Evolutionary conservation across 2,329 filamentous ascomycete genomes (phyloP).

Genomic region (Apiospora phragmitis): DNA sequence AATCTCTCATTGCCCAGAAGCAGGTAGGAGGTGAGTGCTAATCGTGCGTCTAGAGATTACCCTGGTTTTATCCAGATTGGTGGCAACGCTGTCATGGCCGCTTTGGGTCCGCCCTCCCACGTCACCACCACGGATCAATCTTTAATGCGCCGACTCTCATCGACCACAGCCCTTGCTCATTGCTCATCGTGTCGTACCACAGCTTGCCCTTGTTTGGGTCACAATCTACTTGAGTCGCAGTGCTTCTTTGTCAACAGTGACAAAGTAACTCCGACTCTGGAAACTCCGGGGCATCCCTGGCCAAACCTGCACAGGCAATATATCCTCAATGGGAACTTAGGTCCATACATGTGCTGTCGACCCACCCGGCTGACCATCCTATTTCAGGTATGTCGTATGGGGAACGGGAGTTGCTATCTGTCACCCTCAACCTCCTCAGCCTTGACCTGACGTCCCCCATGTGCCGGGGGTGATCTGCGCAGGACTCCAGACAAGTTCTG

Average conservation of each 20-base stretch:
- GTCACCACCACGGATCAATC: not conserved
- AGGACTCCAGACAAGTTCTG: not conserved
- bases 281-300: not conserved
- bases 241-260: constrained; percentile 2
- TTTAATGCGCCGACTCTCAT: not conserved
- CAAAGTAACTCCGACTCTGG: not conserved
- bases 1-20: not conserved
- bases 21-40: not conserved
- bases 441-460: not conserved
- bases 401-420: not conserved
- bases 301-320: not conserved
- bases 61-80: constrained; percentile 9
- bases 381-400: not conserved
- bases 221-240: not conserved
- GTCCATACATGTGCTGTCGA: not conserved
- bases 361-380: not conserved
- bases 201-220: not conserved
- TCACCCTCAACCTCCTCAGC: not conserved
- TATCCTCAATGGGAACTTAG: not conserved
- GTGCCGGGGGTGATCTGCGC: not conserved
- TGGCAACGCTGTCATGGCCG: not conserved
- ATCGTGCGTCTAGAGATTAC: not conserved
- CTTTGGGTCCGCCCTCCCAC: constrained; percentile 3
- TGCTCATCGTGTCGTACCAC: not conserved
- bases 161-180: not conserved